Conservation (phyloP, 1,139 yeast species). For the Blastobotrys proliferans region DNA sequence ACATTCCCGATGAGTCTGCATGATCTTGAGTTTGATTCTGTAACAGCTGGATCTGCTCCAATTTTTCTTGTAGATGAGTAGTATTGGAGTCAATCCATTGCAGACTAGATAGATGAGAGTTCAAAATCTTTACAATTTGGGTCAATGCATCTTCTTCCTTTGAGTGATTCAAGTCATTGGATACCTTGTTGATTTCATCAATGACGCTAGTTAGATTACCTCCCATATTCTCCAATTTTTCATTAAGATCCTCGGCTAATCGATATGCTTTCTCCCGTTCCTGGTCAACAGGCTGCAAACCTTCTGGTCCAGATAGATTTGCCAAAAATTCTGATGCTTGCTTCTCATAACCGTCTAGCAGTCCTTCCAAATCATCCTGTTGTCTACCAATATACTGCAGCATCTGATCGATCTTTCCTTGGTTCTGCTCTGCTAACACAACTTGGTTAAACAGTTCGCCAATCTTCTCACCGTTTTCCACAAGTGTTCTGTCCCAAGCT, state of each 20-base stretch:
- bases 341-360: constrained; percentile 78
- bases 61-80: constrained; percentile 59
- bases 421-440: constrained; percentile 78
- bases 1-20: constrained; percentile 13
- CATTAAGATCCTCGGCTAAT: constrained; percentile 82
- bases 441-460: constrained; percentile 75
- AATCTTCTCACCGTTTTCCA: constrained; percentile 82
- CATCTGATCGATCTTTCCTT: constrained; percentile 81
- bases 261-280: constrained; percentile 88
- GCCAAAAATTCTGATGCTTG: constrained; percentile 58
- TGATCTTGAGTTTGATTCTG: constrained; percentile 26
- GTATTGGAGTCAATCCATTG: constrained; percentile 82
- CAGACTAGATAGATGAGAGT: constrained; percentile 84
- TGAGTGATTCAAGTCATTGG: constrained; percentile 72
- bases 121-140: constrained; percentile 70
- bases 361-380: constrained; percentile 82
- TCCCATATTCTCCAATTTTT: constrained; percentile 73
- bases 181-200: constrained; percentile 79
- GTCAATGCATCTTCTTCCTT: constrained; percentile 48
- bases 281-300: constrained; percentile 56
- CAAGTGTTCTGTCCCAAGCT: constrained; percentile 80
- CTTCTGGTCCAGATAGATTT: constrained; percentile 34
- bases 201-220: constrained; percentile 71
- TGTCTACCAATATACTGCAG: constrained; percentile 83
- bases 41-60: constrained; percentile 39